Evolutionary conservation across 1,284 basidiomycete species (phyloP).

Genomic region (Rhodotorula sp.): DNA sequence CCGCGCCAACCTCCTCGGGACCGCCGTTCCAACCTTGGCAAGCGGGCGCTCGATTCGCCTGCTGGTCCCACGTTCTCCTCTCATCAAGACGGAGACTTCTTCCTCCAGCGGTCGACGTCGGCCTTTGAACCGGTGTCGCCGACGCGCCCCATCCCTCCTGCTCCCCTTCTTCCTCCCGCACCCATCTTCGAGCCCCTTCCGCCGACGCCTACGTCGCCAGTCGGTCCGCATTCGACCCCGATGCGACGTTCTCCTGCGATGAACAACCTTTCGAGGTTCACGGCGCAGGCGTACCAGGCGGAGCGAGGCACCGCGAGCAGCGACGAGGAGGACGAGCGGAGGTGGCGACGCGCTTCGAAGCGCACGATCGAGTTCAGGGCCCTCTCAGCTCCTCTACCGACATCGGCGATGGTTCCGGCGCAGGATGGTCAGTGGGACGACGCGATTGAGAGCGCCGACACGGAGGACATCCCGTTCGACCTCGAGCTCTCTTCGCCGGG

Average conservation of each 20-base stretch:
- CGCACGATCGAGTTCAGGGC: neutral
- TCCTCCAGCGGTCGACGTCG: neutral
- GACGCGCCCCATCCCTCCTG: neutral
- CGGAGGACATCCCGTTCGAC: neutral
- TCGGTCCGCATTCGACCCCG: conserved; percentile 6
- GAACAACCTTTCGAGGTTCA: conserved; percentile 20
- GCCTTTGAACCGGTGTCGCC: conserved; percentile 4
- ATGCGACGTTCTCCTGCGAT: conserved; percentile 31
- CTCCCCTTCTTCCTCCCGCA: conserved; percentile 23
- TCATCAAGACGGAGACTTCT: neutral
- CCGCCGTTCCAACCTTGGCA: conserved; percentile 5
- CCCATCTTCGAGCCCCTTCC: conserved; percentile 28
- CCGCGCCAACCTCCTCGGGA: neutral
- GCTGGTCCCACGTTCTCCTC: conserved; percentile 5
- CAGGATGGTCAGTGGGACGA: neutral
- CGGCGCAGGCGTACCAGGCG: conserved; percentile 16
- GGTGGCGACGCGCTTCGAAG: neutral
- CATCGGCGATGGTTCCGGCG: neutral
- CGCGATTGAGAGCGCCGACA: neutral
- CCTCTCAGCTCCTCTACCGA: too few species aligned
- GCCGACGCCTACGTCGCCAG: conserved; percentile 7
- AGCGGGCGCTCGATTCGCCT: conserved; percentile 12
- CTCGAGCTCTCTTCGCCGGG: neutral
- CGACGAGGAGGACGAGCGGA: conserved; percentile 8
- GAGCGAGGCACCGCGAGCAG: neutral